These are phyloP conservation scores for Coemansia sp. DNA, from an alignment of 192 early-diverging fungal species.

Conservation along the genomic window DNA sequence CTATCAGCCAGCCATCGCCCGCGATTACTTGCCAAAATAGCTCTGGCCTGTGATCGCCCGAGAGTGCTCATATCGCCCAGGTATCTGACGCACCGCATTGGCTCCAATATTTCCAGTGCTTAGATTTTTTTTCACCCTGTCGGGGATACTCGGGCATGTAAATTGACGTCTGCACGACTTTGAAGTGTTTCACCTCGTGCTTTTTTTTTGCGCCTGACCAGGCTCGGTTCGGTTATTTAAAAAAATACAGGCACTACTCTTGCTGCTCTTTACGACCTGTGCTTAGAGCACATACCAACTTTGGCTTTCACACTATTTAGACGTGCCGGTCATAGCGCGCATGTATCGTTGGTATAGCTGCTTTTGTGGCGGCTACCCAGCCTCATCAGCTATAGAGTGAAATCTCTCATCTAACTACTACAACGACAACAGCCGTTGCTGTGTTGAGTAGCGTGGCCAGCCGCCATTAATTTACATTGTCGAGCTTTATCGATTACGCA, in stretches of 20 bases:
- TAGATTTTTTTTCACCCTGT: not conserved
- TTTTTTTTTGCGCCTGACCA: not conserved
- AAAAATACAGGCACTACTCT: not conserved
- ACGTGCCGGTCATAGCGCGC: not conserved
- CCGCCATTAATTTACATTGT: not conserved
- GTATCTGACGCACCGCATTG: conserved; percentile 6
- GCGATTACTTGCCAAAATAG: not conserved
- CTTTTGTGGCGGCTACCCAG: conserved; percentile 1
- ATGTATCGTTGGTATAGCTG: not conserved
- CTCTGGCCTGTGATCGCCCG: not conserved
- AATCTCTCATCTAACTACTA: not conserved
- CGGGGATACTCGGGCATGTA: not conserved
- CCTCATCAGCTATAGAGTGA: not conserved
- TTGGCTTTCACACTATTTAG: not conserved
- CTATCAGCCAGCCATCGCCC: conserved; percentile 13
- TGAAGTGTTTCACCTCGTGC: not conserved
- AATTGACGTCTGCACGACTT: not conserved
- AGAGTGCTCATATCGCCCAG: conserved; percentile 2
- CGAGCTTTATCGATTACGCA: conserved; percentile 3
- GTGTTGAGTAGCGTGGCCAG: not conserved
- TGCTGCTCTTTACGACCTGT: not conserved
- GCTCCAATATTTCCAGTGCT: not conserved
- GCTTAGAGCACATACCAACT: not conserved
- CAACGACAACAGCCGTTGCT: not conserved
- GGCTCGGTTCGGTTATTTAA: not conserved